phyloP scores from a whole-genome alignment of 2,329 filamentous ascomycete species.

The Saccharata proteae region DNA sequence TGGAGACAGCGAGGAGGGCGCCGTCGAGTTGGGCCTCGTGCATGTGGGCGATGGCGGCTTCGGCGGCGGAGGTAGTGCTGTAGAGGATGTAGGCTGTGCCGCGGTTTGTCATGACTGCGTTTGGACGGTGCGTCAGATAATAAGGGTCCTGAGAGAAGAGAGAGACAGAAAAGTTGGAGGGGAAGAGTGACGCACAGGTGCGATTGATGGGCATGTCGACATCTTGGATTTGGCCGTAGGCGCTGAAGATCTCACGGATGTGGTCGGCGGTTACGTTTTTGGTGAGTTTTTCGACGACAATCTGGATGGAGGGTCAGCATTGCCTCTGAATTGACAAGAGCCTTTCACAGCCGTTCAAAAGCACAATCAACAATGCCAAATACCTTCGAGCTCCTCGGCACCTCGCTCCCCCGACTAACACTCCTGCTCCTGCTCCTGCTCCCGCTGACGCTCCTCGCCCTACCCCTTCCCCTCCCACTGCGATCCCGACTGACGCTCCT shows the following conservation, averaged over 20 bases:
- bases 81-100: conserved; percentile 91
- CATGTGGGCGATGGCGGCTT: conserved; percentile 88
- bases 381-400: conserved; percentile 27
- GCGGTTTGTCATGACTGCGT: conserved; percentile 69
- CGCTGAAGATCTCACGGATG: conserved; percentile 80
- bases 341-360: no score
- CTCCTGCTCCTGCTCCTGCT: conserved; percentile 19
- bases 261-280: conserved; percentile 89
- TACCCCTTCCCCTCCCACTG: conserved; percentile 4
- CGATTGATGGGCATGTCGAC: conserved; percentile 84
- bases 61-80: conserved; percentile 62
- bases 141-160: no score
- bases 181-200: conserved; percentile 49
- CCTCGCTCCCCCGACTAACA: conserved; percentile 21
- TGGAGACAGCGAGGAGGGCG: conserved; percentile 70
- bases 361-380: conserved; percentile 2
- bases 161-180: not conserved
- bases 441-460: conserved; percentile 5
- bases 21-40: conserved; percentile 93
- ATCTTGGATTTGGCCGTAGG: conserved; percentile 75
- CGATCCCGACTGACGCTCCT: conserved; percentile 9
- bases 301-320: conserved; percentile 39
- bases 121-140: conserved; percentile 1
- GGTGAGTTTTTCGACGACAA: conserved; percentile 90
- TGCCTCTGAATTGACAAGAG: not conserved